Base-by-base conservation (phyloP, 176 grass and related monocot species). In the Triticum monococcum region DNA sequence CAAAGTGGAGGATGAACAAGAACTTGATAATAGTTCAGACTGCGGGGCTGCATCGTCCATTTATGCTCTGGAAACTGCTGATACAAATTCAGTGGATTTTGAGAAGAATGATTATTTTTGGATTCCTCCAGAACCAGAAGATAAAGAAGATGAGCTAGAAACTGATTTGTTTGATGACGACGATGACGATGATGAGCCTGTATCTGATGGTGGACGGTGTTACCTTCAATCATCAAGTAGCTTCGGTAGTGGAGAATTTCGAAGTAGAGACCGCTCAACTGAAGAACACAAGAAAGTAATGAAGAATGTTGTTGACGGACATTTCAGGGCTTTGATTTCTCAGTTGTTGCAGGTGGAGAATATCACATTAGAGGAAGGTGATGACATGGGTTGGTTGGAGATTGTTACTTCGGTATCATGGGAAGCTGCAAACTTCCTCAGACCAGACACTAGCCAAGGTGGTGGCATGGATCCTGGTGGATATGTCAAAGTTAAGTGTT, bases 401-500 rank as follows among this genome's bases (percentile, higher is more conserved):
- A 94, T 99, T 90, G 79, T 99, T 83, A 92, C 87, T 77, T 91
- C 87, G 9, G 84, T 99, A 82, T 95, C 92, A 80, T 92, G 87
- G 92, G 92, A 99, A 92, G 97, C 94, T 79, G 90, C 94, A 80
- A 90, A 92, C 64, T 89, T 99, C 84, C 92, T 99, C 83, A 90
- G 89, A 64, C 92, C 94, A 88, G 97, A 99, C 86, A 93, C 90
- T 52, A 92, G 93, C 82, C 87, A 84, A 72, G 76, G 86, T 63
- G 92, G 92, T 84, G 84, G 90, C 46, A 96, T 99, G 94, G 97
- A 99, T 91, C 97, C 97, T 90, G 90, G 87, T 76, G 94, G 89
- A 70, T 93, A 94, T 87, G 92, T 99, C 24, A 99, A 99, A 87
- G 91, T 99, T 80, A 99, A 99, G 64, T 99, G 92, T 87, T 88